phyloP scores from a whole-genome alignment of 1,139 yeast species.

The Kurtzmaniella quercitrusa region DNA sequence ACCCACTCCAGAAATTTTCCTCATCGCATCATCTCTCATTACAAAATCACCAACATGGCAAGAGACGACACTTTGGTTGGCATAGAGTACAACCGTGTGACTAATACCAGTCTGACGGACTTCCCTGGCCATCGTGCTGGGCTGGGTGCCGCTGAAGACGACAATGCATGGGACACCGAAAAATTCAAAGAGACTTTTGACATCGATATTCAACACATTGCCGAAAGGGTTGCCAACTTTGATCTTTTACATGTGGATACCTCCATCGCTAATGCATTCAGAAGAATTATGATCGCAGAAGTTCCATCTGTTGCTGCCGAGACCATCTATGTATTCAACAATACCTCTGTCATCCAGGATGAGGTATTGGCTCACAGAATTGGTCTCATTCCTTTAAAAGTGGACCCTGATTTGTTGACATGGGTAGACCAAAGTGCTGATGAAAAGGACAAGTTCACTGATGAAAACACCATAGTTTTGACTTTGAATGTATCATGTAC shows the following conservation, averaged over 20 bases:
- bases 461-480: conserved; percentile 84
- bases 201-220: conserved; percentile 60
- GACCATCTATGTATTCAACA: conserved; percentile 82
- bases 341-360: conserved; percentile 94
- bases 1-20: neutral
- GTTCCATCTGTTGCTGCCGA: conserved; percentile 97
- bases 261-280: conserved; percentile 91
- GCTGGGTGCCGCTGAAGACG: conserved; percentile 19
- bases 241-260: conserved; percentile 87
- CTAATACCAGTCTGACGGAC: conserved; percentile 82
- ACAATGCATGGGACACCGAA: conserved; percentile 80
- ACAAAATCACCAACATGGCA: neutral
- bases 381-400: conserved; percentile 85
- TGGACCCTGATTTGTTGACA: conserved; percentile 81
- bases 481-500: conserved; percentile 80
- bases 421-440: conserved; percentile 71
- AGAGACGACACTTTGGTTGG: conserved; percentile 61
- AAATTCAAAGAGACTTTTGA: conserved; percentile 70
- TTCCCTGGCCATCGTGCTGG: conserved; percentile 78
- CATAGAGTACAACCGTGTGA: conserved; percentile 86
- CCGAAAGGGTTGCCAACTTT: conserved; percentile 75
- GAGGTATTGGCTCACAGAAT: conserved; percentile 95
- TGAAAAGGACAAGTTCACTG: conserved; percentile 70
- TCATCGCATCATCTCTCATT: neutral
- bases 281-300: conserved; percentile 95